Evolutionary conservation across 225 moss, liverwort and hornwort genomes (phyloP), one percentile per base, ranked within the genome.

Genomic region (Physcomitrellopsis africana): DNA sequence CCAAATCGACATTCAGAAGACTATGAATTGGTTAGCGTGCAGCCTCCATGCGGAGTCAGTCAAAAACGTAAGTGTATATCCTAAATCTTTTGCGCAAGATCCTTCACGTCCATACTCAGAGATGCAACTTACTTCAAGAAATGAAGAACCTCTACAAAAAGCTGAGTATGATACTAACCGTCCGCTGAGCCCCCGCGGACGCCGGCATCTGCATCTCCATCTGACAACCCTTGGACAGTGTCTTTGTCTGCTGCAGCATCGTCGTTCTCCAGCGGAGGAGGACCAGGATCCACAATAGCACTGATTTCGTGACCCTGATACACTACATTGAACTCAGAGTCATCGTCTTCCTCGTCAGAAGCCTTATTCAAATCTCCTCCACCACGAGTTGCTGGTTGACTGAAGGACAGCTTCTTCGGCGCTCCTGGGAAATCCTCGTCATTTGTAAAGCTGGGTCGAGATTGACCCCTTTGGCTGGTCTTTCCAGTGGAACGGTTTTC

Each of bases 261-360:
- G 10, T 68, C 72, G 57, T 70, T 62, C 55, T 51, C 60, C 18
- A 63, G 9, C 13, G 11, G 51, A 55, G 32, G 32, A 37, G 15
- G 10, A 6, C 63, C 54, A 6, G 46, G 19, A 59, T 80, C 76
- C 26, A 67, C 4, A 26, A 83, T 80, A 12, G 86, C 49, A 56
- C 82, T 82, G 6, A 64, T 66, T 52, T 86, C 86, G 48, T 70
- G 80, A 48, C 82, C 86, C 58, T 80, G 80, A 41, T 63, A 73
- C 42, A 79, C 74, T 42, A 82, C 80, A 4, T 56, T 80, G 46
- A 82, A 86, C 46, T 86, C 80, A 3, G 65, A 58, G 0, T 77
- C 80, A 44, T 83, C 86, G 23, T 80, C 86, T 23, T 80, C 80
- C 11, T 70, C 80, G 51, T 73, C 74, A 20, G 60, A 58, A 3